Evolutionary conservation across 148 eudicot species (phyloP).

Genomic region (Suaeda aralocaspica): DNA sequence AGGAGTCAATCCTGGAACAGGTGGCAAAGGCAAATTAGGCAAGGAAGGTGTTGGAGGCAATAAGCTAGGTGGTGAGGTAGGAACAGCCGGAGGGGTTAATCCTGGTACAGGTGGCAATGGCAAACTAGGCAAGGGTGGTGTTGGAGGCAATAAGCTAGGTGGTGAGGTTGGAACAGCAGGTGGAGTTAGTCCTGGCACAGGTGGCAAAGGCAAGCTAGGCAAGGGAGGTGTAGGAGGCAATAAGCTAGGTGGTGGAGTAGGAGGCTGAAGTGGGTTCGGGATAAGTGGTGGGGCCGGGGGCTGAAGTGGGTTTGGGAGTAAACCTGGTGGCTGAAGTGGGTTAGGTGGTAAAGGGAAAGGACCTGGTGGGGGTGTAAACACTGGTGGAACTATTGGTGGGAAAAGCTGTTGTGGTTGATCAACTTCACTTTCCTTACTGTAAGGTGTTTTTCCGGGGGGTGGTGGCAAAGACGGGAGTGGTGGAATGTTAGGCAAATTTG

Average conservation of each 20-base stretch:
- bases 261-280: conserved; percentile 45
- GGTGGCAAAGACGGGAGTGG: conserved; percentile 53
- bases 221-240: conserved; percentile 30
- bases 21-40: too few species aligned
- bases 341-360: conserved; percentile 44
- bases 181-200: conserved; percentile 21
- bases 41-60: too few species aligned
- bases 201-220: conserved; percentile 16
- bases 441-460: too few species aligned
- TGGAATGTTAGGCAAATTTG: conserved; percentile 46
- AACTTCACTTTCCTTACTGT: neutral
- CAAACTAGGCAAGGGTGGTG: too few species aligned
- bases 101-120: conserved; percentile 29
- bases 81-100: conserved; percentile 12
- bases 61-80: conserved; percentile 26
- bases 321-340: conserved; percentile 39
- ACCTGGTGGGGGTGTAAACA: conserved; percentile 27
- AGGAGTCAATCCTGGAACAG: conserved; percentile 31
- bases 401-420: conserved; percentile 19
- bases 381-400: conserved; percentile 32
- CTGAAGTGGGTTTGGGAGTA: conserved; percentile 37
- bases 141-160: neutral
- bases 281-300: conserved; percentile 35
- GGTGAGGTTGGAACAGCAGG: conserved; percentile 31
- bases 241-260: conserved; percentile 29